Evolutionary conservation across 2,329 filamentous ascomycete species (phyloP), one percentile per base, ranked within the genome.

Genomic region (Monosporascus sp.): DNA sequence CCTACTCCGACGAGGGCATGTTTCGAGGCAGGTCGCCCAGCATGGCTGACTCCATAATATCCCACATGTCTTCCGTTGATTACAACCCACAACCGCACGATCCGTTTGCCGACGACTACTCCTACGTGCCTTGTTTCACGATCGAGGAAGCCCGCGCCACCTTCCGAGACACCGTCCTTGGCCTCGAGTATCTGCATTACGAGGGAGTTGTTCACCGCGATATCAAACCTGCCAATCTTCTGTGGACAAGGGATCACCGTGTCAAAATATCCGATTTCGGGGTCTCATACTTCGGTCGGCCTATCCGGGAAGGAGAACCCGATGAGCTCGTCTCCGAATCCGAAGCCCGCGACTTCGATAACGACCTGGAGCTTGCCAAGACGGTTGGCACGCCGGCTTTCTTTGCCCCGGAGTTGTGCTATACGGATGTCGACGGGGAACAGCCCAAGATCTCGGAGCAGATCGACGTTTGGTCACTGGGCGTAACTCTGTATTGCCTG

Each of bases 191-290:
- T 68, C 79, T 99, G 37, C 89, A 94, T 67, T 93, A 91, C 63
- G 87, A 92, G 67, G 89, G 89, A 17, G 89, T 93, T 45, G 88
- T 92, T 26, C 89, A 93, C 64, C 84, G 89, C 49, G 89, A 93
- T 65, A 92, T 93, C 70, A 93, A 92, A 67, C 89, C 89, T 1
- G 92, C 93, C 38, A 97, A 97, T 68, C 79, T 99, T 7, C 78
- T 99, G 7, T 91, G 93, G 76, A 95, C 91, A 49, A 85, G 77
- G 62, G 87, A 91, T 58, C 86, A 92, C 62, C 85, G 87, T 16
- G 90, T 97, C 65, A 99, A 99, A 77, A 99, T 99, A 56, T 97
- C 94, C 5, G 94, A 99, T 67, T 99, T 99, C 74, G 94, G 94
- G 35, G 94, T 99, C 1, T 99, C 94, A 1, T 99, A 97, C 70